A percentile compares a stretch with the other conserved stretches of the same genome.
Evolutionary conservation across 768 basidiomycete genomes (phyloP).

Genomic region (Candolleomyces aberdarensis): DNA sequence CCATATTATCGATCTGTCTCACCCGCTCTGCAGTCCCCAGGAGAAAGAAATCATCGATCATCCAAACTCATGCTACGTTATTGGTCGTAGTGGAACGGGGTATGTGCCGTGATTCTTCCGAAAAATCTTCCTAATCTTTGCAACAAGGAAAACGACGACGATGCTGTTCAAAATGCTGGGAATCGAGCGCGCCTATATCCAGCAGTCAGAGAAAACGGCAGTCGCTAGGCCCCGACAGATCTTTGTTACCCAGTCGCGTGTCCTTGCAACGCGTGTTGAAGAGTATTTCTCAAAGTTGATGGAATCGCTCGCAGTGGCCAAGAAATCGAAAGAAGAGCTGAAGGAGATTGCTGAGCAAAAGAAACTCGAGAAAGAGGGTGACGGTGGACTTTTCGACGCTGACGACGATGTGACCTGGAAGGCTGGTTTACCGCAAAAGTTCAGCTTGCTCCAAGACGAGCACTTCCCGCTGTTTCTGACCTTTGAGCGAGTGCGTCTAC

Average conservation of each 20-base stretch:
- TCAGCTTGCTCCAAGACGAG: no score
- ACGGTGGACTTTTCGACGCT: neutral
- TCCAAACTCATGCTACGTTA: slow-evolving; percentile 57
- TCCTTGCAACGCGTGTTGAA: no score
- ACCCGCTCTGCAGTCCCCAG: slow-evolving; percentile 28
- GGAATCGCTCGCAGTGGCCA: no score
- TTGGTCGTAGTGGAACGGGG: slow-evolving; percentile 77
- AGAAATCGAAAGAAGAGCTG: no score
- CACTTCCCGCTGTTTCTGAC: slow-evolving; percentile 70
- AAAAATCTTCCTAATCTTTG: neutral
- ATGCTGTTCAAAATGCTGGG: no score
- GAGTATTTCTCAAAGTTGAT: no score
- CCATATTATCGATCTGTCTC: neutral
- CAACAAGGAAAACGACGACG: slow-evolving; percentile 64
- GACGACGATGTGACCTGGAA: slow-evolving; percentile 12
- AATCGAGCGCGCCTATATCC: slow-evolving; percentile 54
- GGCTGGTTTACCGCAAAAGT: slow-evolving; percentile 6
- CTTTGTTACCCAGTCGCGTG: no score
- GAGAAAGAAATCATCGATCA: slow-evolving; percentile 61
- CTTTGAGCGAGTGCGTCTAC: slow-evolving; percentile 48
- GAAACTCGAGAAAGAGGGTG: slow-evolving; percentile 4
- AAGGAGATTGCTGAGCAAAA: no score
- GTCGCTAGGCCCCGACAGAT: slow-evolving; percentile 57
- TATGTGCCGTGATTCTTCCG: slow-evolving; percentile 18
- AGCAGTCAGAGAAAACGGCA: slow-evolving; percentile 21